phyloP scores from a whole-genome alignment of 1,139 yeast genomes.

The Casaregolazyma lundiana region DNA sequence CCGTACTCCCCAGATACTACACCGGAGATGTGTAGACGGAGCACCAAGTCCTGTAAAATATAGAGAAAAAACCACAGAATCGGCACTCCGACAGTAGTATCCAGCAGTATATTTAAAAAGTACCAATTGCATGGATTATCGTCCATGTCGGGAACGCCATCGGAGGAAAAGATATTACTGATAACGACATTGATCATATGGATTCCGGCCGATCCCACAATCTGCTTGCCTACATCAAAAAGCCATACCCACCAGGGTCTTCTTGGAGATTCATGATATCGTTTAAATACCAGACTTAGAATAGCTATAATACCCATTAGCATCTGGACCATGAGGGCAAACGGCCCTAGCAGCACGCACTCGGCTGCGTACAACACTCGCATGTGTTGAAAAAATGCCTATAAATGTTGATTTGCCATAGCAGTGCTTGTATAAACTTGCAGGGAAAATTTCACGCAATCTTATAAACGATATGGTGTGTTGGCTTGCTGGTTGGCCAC shows the following conservation, averaged over 20 bases:
- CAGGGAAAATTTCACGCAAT: not conserved
- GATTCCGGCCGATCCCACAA: slow-evolving; percentile 78
- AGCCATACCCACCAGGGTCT: slow-evolving; percentile 87
- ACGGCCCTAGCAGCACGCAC: slow-evolving; percentile 42
- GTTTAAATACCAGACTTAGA: slow-evolving; percentile 65
- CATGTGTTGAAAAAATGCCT: not conserved
- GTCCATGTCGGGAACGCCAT: slow-evolving; percentile 32
- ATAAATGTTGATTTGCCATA: not conserved
- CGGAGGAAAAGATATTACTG: slow-evolving; percentile 51
- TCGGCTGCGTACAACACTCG: slow-evolving; percentile 4
- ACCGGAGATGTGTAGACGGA: slow-evolving; percentile 46
- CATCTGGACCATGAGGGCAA: slow-evolving; percentile 38
- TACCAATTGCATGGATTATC: slow-evolving; percentile 59
- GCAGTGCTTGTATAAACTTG: not conserved
- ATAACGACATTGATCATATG: slow-evolving; percentile 75
- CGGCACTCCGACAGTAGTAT: slow-evolving; percentile 94
- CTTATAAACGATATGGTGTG: not conserved
- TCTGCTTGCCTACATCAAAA: slow-evolving; percentile 85
- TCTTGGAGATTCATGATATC: slow-evolving; percentile 76
- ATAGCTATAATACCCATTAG: slow-evolving; percentile 70
- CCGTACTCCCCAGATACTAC: slow-evolving; percentile 87
- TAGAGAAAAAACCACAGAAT: slow-evolving; percentile 56
- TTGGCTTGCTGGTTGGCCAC: no score
- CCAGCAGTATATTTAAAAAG: slow-evolving; percentile 78
- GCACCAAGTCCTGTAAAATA: slow-evolving; percentile 46